Base-by-base conservation (phyloP, 2,329 filamentous ascomycete genomes). In the Diaporthe vaccinii region DNA sequence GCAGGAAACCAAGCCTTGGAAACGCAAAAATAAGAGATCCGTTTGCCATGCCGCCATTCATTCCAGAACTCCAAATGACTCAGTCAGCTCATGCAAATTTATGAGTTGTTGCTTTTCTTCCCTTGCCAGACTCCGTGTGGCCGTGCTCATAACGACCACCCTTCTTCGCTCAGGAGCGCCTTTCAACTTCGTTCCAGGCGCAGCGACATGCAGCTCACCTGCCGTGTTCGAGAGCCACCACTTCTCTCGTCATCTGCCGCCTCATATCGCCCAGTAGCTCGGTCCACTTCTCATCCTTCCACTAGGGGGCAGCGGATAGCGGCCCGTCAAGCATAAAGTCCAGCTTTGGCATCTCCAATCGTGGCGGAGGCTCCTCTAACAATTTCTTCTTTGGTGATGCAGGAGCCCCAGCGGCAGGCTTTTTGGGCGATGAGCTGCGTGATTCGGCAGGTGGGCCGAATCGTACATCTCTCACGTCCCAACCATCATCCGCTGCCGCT, bases 401-500 rank as follows among this genome's bases (percentile, higher is more conserved):
- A 77, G 75, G 76, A 82, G 82, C 73, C 78, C 82, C 72, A 74
- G 81, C 82, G 75, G 81, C 84, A 20, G 80, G 83, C 72, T 78
- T 79, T 77, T 86, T 90, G 78, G 87, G 88, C 7, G 85, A 84
- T 28, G 89, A 89, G 76, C 81, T 82, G 44, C 80, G 80, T 68
- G 82, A 78, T 73, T 85, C 84, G 8, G 86, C 80, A 1, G 86
- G 84, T 55, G 92, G 92, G 0, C 94, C 94, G 83, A 93, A 95
- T 71, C 96, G 89, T 34, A 98, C 96, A 80, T 93, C 92, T 71
- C 90, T 89, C 58, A 95, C 93, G 69, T 95, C 91, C 96, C 97
- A 99, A 61, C 91, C 94, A 83, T 99, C 97, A 76, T 96, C 95
- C 39, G 88, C 89, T 0, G 95, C 96, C 0, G 96, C 97, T 0